A percentile compares a stretch with the other conserved stretches of the same genome.
These are phyloP conservation scores for Saturnispora zaruensis DNA, from an alignment of 805 yeast species.

Conservation along the genomic window DNA sequence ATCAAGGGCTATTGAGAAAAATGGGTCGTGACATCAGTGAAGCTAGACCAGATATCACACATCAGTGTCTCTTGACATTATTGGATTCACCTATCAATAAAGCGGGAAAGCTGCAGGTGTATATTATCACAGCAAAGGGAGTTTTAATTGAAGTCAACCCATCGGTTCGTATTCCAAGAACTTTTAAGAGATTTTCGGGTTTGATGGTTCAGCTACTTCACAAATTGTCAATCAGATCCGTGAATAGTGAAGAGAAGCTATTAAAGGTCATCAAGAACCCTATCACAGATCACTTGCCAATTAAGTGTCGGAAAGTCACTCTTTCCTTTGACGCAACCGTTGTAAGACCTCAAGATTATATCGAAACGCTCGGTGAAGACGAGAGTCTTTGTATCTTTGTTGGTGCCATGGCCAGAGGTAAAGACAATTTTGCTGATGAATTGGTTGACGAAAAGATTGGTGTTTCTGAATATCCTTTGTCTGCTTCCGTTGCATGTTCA, in stretches of 20 bases:
- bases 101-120: conserved; percentile 94
- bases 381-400: conserved; percentile 97
- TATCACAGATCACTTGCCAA: conserved; percentile 91
- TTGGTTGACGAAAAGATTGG: conserved; percentile 95
- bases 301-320: conserved; percentile 90
- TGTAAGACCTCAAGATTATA: conserved; percentile 81
- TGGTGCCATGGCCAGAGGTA: conserved; percentile 99
- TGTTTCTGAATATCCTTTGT: conserved; percentile 86
- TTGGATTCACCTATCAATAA: conserved; percentile 97
- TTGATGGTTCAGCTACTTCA: conserved; percentile 95
- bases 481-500: conserved; percentile 97
- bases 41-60: conserved; percentile 99
- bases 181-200: conserved; percentile 95
- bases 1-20: conserved; percentile 87
- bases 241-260: conserved; percentile 89
- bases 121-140: conserved; percentile 91
- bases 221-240: conserved; percentile 85
- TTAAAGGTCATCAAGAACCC: conserved; percentile 95
- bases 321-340: conserved; percentile 88
- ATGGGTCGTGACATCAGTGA: conserved; percentile 97
- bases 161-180: conserved; percentile 92
- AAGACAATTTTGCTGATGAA: conserved; percentile 95
- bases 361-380: conserved; percentile 66
- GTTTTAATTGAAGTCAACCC: conserved; percentile 95
- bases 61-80: conserved; percentile 89